phyloP scores from a whole-genome alignment of 1,284 basidiomycete genomes.

The Cutaneotrichosporon spelunceum region DNA sequence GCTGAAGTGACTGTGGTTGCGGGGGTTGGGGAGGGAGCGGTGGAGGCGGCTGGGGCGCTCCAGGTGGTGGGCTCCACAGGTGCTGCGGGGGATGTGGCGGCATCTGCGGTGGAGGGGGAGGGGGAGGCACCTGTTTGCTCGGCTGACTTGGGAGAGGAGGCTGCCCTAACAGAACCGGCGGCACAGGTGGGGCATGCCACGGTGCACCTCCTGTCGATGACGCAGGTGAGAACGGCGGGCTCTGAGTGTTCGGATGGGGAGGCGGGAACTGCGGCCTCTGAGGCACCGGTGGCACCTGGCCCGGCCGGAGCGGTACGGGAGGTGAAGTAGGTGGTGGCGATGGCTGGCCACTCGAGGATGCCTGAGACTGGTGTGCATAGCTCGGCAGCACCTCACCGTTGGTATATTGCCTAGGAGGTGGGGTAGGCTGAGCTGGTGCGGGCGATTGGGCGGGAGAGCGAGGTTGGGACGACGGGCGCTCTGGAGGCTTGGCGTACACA shows the following conservation, averaged over 20 bases:
- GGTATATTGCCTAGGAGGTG: conserved; percentile 32
- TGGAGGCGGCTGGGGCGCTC: conserved; percentile 12
- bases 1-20: background rate
- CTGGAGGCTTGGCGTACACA: conserved; percentile 76
- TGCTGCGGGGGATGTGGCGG: conserved; percentile 10
- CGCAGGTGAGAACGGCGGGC: conserved; percentile 2
- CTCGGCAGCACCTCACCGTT: conserved; percentile 31
- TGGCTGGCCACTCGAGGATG: background rate
- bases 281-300: conserved; percentile 22
- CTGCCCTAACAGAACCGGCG: background rate
- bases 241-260: background rate
- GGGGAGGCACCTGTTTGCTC: conserved; percentile 7
- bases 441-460: background rate
- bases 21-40: background rate
- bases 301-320: conserved; percentile 24
- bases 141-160: background rate
- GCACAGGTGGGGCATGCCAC: background rate
- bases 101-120: conserved; percentile 2
- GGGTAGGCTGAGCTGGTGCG: conserved; percentile 24
- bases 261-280: conserved; percentile 18
- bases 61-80: background rate
- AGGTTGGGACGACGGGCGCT: background rate
- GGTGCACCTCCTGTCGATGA: background rate
- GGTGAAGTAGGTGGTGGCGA: conserved; percentile 16
- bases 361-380: conserved; percentile 23